Base-by-base conservation (phyloP, 1,284 basidiomycete species). In the Pisolithus thermaeus region DNA sequence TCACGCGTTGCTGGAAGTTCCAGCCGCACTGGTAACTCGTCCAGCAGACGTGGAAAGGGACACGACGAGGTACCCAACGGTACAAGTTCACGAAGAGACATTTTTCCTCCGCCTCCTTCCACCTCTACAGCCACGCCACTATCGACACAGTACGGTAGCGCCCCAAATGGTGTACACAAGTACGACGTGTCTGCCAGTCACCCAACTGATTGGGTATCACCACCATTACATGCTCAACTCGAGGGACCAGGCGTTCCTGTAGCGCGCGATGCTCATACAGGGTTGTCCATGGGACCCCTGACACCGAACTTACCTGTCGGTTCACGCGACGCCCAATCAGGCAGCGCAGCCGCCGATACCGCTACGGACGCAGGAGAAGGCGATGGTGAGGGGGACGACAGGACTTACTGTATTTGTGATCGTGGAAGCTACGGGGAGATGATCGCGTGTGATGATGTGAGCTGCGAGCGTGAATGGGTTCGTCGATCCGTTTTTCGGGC, bases 401-500 rank as follows among this genome's bases (percentile, higher is more conserved):
- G 77, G 59, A 77, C 80, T 20, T 99, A 98, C 69, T 99, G 95
- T 70, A 82, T 87, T 72, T 98, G 95, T 68, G 79, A 91, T 56
- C 79, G 87, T 23, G 78, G 87, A 51, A 92, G 90, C 64, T 95
- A 88, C 62, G 94, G 95, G 27, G 90, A 96, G 71, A 99, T 99
- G 96, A 94, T 99, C 61, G 96, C 85, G 3, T 99, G 96, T 67
- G 96, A 99, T 69, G 89, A 88, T 60, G 75, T 78, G n/a, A 80
- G 81, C 44, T 98, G 96, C 70, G 84, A 88, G 63, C 77, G 79
- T 52, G 95, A 98, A 86, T 98, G 96, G 96, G 93, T 96, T 62
- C 66, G 90, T 53, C 49, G 43, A 45, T 52, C 36, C 18, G 8
- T 47, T 49, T 8, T 54, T 25, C 22, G 47, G 38, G 52, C 22